Evolutionary conservation across 805 yeast species (phyloP).

Genomic region (Wickerhamomyces subpelliculosus): DNA sequence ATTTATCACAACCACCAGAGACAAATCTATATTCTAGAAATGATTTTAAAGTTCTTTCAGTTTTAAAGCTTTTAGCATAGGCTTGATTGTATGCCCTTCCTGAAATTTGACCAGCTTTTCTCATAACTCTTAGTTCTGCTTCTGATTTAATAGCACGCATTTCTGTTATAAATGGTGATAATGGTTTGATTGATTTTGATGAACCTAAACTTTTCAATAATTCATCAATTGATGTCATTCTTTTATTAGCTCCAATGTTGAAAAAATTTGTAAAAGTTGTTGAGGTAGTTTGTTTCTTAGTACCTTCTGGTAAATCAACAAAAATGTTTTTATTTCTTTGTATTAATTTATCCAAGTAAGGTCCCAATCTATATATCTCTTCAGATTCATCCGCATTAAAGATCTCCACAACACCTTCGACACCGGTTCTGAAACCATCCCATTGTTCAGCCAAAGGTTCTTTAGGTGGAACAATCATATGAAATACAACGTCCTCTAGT

Average conservation of each 20-base stretch:
- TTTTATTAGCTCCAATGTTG: slow-evolving; percentile 19
- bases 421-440: slow-evolving; percentile 93
- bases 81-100: slow-evolving; percentile 82
- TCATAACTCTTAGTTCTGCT: slow-evolving; percentile 72
- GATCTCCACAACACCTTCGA: slow-evolving; percentile 69
- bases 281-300: slow-evolving; percentile 14
- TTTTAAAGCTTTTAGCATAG: slow-evolving; percentile 53
- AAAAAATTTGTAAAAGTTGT: slow-evolving; percentile 24
- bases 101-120: slow-evolving; percentile 75
- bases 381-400: slow-evolving; percentile 83
- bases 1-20: slow-evolving; percentile 80
- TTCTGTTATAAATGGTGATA: slow-evolving; percentile 35
- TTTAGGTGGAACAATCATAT: slow-evolving; percentile 81
- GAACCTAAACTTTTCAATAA: slow-evolving; percentile 21
- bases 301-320: slow-evolving; percentile 38
- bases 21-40: slow-evolving; percentile 78
- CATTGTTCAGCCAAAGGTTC: slow-evolving; percentile 76
- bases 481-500: slow-evolving; percentile 51
- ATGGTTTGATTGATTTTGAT: slow-evolving; percentile 35
- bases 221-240: slow-evolving; percentile 21
- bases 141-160: slow-evolving; percentile 68
- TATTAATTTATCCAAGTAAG: slow-evolving; percentile 41
- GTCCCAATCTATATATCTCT: slow-evolving; percentile 36
- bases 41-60: slow-evolving; percentile 75
- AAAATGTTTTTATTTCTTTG: slow-evolving; percentile 43